These are phyloP conservation scores for Aspergillus mulundensis DNA, from an alignment of 495 filamentous ascomycete genomes.

Conservation along the genomic window DNA sequence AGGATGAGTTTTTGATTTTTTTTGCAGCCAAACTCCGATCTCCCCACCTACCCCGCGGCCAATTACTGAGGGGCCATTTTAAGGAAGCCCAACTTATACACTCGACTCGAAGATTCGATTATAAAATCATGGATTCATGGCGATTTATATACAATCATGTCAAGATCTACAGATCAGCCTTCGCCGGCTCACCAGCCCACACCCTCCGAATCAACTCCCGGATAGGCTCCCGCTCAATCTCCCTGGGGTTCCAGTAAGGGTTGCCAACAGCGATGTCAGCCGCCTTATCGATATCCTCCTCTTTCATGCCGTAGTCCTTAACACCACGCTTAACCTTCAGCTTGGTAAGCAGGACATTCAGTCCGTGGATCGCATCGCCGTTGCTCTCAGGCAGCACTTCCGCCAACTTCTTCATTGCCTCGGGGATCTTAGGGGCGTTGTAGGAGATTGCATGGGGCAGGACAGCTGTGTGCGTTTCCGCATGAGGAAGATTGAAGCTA, in stretches of 20 bases:
- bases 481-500: conserved; percentile 65
- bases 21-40: conserved; percentile 24
- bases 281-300: conserved; percentile 62
- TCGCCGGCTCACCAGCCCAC: conserved; percentile 64
- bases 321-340: conserved; percentile 56
- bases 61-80: conserved; percentile 14
- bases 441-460: conserved; percentile 65
- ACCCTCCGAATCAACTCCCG: conserved; percentile 62
- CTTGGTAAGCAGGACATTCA: conserved; percentile 57
- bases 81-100: neutral
- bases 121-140: neutral
- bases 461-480: conserved; percentile 66
- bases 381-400: conserved; percentile 55
- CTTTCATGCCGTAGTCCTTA: conserved; percentile 60
- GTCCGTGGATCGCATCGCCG: conserved; percentile 55
- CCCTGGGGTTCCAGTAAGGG: conserved; percentile 62
- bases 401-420: conserved; percentile 54
- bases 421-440: conserved; percentile 60
- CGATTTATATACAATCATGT: conserved; percentile 8
- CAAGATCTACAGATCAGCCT: conserved; percentile 47
- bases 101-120: neutral
- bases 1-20: conserved; percentile 10
- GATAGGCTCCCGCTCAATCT: conserved; percentile 52
- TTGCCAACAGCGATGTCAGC: conserved; percentile 62
- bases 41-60: conserved; percentile 39